These are phyloP conservation scores for Botrytis hyacinthi DNA, from an alignment of 2,329 filamentous ascomycete genomes.

Conservation along the genomic window DNA sequence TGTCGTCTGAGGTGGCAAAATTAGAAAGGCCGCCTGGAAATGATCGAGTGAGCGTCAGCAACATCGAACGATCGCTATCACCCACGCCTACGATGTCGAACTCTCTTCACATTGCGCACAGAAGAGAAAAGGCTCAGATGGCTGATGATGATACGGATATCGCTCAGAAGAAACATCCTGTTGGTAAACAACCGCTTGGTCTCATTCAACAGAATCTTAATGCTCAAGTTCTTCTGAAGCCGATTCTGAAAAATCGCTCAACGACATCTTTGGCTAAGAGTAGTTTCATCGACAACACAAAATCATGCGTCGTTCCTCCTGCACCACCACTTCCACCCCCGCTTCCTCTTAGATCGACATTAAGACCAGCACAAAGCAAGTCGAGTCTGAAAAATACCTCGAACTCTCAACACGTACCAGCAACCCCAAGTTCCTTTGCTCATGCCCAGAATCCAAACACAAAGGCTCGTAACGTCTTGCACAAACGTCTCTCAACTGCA, in stretches of 20 bases:
- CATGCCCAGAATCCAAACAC: conserved; percentile 20
- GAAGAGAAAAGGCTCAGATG: conserved; percentile 52
- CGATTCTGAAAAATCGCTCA: conserved; percentile 36
- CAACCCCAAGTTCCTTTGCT: conserved; percentile 20
- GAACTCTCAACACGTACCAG: conserved; percentile 21
- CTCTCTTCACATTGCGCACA: conserved; percentile 41
- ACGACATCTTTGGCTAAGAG: conserved; percentile 29
- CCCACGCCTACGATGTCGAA: conserved; percentile 35
- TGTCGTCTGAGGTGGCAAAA: conserved; percentile 52
- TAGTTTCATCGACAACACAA: neutral
- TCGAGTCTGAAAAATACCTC: conserved; percentile 26
- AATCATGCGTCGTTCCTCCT: neutral
- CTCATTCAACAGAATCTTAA: conserved; percentile 28
- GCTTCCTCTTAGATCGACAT: conserved; percentile 27
- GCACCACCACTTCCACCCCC: conserved; percentile 28
- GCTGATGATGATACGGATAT: conserved; percentile 41
- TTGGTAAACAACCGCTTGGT: conserved; percentile 31
- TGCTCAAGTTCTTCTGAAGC: conserved; percentile 26
- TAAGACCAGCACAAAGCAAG: conserved; percentile 29
- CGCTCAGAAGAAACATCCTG: conserved; percentile 19
- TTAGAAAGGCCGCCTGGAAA: conserved; percentile 41
- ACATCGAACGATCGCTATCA: conserved; percentile 16
- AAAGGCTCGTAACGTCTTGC: conserved; percentile 29
- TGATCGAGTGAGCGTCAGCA: conserved; percentile 30
- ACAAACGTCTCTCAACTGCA: conserved; percentile 29